Conservation (phyloP, 805 yeast genomes). For the Scheffersomyces coipomensis region DNA sequence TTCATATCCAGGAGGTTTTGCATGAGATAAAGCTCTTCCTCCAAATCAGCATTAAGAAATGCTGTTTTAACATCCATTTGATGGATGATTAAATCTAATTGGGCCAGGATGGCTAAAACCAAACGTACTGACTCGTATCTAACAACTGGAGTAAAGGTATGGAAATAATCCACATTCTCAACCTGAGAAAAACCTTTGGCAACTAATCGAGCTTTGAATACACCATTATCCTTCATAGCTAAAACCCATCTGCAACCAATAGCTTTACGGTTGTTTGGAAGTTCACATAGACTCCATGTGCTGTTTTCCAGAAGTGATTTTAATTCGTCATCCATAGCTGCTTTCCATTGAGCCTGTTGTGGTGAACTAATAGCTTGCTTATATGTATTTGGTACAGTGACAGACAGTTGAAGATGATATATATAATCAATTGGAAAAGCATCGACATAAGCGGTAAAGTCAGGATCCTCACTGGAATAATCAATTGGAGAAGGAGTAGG, state of each 20-base stretch:
- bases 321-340: slow-evolving; percentile 1
- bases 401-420: too few relatives aligned
- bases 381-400: slow-evolving; percentile 1
- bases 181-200: background rate
- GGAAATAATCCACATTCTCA: background rate
- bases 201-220: slow-evolving; percentile 1
- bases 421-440: too few relatives aligned
- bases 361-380: background rate
- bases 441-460: too few relatives aligned
- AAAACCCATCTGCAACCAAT: slow-evolving; percentile 1
- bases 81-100: background rate
- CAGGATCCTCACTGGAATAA: too few relatives aligned
- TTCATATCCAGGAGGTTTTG: too few relatives aligned
- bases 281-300: background rate
- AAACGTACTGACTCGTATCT: background rate
- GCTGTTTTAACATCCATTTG: slow-evolving; percentile 2
- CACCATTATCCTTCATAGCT: background rate
- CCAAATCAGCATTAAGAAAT: background rate
- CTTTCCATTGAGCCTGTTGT: background rate
- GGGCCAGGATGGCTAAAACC: background rate
- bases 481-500: too few relatives aligned
- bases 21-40: too few relatives aligned
- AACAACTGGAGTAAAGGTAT: slow-evolving; percentile 1
- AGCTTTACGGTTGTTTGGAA: background rate
- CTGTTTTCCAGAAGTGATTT: background rate